Evolutionary conservation across 495 filamentous ascomycete species (phyloP).

Genomic region (Peziza echinospora): DNA sequence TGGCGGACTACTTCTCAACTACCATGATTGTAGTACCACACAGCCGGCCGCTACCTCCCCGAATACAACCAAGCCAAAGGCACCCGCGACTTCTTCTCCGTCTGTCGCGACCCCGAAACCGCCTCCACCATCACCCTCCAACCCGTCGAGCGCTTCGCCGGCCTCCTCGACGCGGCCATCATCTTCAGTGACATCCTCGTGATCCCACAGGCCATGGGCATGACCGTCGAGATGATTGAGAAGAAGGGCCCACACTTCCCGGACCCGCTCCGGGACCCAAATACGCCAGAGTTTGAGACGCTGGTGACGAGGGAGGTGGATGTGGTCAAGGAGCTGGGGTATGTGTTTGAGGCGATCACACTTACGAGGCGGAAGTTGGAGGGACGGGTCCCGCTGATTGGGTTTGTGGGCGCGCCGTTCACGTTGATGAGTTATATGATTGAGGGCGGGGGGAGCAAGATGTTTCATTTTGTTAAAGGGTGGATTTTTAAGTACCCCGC

Average conservation of each 20-base stretch:
- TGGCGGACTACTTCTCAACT: no score
- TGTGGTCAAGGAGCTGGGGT: conserved; percentile 61
- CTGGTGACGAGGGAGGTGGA: conserved; percentile 55
- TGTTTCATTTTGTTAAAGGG: conserved; percentile 76
- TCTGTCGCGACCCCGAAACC: conserved; percentile 81
- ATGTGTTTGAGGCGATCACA: conserved; percentile 89
- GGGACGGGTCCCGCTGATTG: conserved; percentile 63
- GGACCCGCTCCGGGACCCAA: conserved; percentile 49
- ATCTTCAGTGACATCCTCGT: conserved; percentile 98
- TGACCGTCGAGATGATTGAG: conserved; percentile 90
- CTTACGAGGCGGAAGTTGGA: conserved; percentile 70
- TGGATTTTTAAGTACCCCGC: conserved; percentile 84
- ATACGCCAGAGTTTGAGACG: conserved; percentile 26
- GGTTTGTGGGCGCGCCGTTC: conserved; percentile 97
- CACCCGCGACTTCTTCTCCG: conserved; percentile 79
- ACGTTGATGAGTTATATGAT: conserved; percentile 97
- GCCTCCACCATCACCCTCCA: conserved; percentile 81
- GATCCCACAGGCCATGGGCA: conserved; percentile 91
- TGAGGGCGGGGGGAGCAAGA: conserved; percentile 82
- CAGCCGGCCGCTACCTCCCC: conserved; percentile 89
- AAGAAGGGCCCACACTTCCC: conserved; percentile 92
- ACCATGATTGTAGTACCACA: no score
- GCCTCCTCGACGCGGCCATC: conserved; percentile 86
- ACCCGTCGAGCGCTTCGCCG: conserved; percentile 74
- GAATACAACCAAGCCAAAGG: conserved; percentile 94